Conservation (phyloP, 345 rosid species). For the Rhizophora mangle region DNA sequence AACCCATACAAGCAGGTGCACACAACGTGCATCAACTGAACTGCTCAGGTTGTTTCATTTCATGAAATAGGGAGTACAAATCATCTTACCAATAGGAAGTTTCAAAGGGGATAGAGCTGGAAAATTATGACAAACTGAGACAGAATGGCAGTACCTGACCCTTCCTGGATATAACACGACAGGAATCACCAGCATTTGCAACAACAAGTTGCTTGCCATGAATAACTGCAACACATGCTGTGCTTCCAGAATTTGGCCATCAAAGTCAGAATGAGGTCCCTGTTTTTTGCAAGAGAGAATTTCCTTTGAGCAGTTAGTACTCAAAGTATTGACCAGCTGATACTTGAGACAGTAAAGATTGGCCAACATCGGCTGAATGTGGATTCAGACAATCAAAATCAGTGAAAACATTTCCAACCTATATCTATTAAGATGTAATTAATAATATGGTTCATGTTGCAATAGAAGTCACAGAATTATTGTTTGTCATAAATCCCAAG, state of each 20-base stretch:
- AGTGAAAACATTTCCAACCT: too few relatives aligned
- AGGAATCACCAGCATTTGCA: conserved; percentile 98
- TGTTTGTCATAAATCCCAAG: too few relatives aligned
- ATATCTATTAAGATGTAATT: background rate
- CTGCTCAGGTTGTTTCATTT: too few relatives aligned
- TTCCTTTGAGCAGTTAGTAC: background rate
- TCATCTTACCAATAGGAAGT: background rate
- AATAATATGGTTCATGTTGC: background rate
- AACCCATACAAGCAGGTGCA: too few relatives aligned
- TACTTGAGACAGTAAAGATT: background rate
- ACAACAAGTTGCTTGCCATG: conserved; percentile 61
- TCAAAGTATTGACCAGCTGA: background rate
- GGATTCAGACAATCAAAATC: too few relatives aligned
- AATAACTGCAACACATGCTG: conserved; percentile 79
- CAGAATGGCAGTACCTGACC: conserved; percentile 61
- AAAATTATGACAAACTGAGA: background rate
- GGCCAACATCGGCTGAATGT: background rate
- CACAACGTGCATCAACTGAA: too few relatives aligned
- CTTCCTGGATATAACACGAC: conserved; percentile 85
- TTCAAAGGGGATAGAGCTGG: background rate
- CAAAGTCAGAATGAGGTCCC: conserved; percentile 94
- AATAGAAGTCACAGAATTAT: background rate
- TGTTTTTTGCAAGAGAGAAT: conserved; percentile 18
- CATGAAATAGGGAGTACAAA: background rate
- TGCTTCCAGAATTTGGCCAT: conserved; percentile 87